These are phyloP conservation scores for Pseudoperonospora humuli DNA, from an alignment of 352 stramenopile species.

Conservation along the genomic window DNA sequence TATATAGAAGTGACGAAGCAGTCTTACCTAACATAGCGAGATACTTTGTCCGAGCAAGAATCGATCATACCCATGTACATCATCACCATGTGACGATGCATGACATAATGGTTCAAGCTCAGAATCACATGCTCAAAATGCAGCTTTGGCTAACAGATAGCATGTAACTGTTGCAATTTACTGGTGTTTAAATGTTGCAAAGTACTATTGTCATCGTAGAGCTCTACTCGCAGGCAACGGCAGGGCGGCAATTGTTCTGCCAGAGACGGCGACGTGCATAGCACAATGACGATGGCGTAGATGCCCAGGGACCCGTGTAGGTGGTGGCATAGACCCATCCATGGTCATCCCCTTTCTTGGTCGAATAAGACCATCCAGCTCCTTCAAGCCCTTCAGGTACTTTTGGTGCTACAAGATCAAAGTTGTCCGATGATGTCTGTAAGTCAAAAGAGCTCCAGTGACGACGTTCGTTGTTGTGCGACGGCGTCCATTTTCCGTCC, in stretches of 20 bases:
- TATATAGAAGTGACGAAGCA: no score
- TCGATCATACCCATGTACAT: no score
- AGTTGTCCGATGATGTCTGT: conserved; percentile 48
- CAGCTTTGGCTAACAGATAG: no score
- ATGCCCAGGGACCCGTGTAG: conserved; percentile 55
- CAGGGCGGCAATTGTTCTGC: conserved; percentile 61
- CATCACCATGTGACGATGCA: no score
- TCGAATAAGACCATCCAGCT: conserved; percentile 60
- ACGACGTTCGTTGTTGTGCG: conserved; percentile 40
- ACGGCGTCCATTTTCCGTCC: conserved; percentile 34
- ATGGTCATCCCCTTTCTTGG: conserved; percentile 52
- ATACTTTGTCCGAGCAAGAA: no score
- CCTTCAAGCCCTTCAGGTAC: conserved; percentile 43
- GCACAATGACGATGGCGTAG: conserved; percentile 8
- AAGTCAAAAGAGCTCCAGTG: conserved; percentile 57
- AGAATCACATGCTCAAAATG: no score
- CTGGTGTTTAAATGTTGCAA: no score
- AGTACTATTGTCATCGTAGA: no score
- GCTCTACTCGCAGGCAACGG: conserved; percentile 38
- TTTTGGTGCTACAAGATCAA: conserved; percentile 54
- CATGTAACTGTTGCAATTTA: no score
- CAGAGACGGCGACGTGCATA: conserved; percentile 59
- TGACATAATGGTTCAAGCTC: no score
- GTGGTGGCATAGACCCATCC: conserved; percentile 64
- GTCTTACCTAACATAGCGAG: no score